A percentile compares a stretch with the other conserved stretches of the same genome.
phyloP scores from a whole-genome alignment of 805 yeast genomes.

The Ogataea ganodermae region DNA sequence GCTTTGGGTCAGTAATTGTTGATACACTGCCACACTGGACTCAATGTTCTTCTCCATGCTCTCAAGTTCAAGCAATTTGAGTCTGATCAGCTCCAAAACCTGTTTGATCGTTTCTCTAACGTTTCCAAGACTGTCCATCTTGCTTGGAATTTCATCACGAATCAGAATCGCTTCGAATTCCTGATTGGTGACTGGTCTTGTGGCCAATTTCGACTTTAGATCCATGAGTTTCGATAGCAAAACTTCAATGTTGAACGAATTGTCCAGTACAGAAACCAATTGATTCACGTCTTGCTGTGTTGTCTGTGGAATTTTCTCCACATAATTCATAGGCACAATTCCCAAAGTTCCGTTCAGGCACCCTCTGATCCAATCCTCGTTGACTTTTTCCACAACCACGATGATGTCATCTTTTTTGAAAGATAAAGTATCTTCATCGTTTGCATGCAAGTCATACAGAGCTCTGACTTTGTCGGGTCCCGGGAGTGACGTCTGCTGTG shows the following conservation, averaged over 20 bases:
- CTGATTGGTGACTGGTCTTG: constrained; percentile 37
- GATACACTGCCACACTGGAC: constrained; percentile 68
- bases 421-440: constrained; percentile 84
- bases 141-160: constrained; percentile 66
- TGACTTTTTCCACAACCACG: constrained; percentile 81
- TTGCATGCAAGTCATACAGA: constrained; percentile 73
- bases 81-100: constrained; percentile 74
- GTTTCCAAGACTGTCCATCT: constrained; percentile 72
- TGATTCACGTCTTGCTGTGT: constrained; percentile 57
- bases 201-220: constrained; percentile 35
- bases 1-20: constrained; percentile 46
- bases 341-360: constrained; percentile 79
- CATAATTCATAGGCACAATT: constrained; percentile 91
- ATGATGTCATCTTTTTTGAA: constrained; percentile 87
- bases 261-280: constrained; percentile 52
- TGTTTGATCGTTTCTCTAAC: constrained; percentile 74
- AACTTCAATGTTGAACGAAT: constrained; percentile 64
- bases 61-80: constrained; percentile 74
- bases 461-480: constrained; percentile 62
- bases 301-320: constrained; percentile 71
- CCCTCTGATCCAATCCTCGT: constrained; percentile 96
- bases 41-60: constrained; percentile 70
- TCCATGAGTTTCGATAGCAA: constrained; percentile 57
- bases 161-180: constrained; percentile 38
- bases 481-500: neutral